phyloP scores from a whole-genome alignment of 768 basidiomycete genomes.

The Fomitopsis pulvina region DNA sequence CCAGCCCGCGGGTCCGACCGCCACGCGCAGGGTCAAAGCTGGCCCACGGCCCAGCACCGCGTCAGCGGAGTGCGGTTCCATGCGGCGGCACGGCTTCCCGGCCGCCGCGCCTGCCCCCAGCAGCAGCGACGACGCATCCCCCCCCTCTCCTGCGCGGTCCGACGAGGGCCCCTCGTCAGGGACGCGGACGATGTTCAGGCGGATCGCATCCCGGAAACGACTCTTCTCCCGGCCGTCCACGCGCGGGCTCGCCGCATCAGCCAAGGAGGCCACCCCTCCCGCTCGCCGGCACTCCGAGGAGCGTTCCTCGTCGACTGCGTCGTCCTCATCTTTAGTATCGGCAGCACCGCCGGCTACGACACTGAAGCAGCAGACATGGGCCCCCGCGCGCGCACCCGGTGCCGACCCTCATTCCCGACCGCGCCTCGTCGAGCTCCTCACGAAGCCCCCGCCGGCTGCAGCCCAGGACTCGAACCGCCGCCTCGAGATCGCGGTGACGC shows the following conservation, averaged over 20 bases:
- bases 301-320: not conserved
- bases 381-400: no score
- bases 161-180: no score
- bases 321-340: no score
- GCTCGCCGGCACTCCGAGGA: conserved; percentile 1
- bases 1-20: not conserved
- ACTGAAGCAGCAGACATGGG: no score
- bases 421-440: no score
- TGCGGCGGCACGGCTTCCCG: no score
- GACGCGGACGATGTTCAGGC: conserved; percentile 5
- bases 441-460: not conserved
- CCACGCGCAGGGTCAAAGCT: not conserved
- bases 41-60: no score
- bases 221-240: conserved; percentile 10
- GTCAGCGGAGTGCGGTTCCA: no score
- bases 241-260: conserved; percentile 5
- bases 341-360: no score
- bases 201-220: conserved; percentile 9
- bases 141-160: not conserved
- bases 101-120: not conserved
- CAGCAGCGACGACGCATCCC: not conserved
- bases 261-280: conserved; percentile 2
- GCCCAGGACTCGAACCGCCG: conserved; percentile 1
- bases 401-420: no score
- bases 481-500: conserved; percentile 14